A percentile compares a stretch with the other conserved stretches of the same genome.
Evolutionary conservation across 1,284 basidiomycete genomes (phyloP).

Genomic region (Rhodotorula glutinis): DNA sequence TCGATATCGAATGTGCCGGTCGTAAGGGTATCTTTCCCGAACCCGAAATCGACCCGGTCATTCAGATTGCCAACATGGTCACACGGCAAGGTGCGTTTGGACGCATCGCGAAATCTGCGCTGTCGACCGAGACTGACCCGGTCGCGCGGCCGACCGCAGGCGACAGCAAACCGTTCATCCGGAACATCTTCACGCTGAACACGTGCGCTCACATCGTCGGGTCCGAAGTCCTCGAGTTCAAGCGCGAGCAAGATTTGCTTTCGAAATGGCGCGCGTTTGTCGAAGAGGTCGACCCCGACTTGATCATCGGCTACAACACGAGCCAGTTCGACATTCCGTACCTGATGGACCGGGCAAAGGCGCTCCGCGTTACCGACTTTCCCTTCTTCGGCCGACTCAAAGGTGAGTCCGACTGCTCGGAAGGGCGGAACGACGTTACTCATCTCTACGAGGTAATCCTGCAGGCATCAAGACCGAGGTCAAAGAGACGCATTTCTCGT

Average conservation of each 20-base stretch:
- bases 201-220: slow-evolving; percentile 89
- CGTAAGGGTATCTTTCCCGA: slow-evolving; percentile 94
- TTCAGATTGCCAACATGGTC: slow-evolving; percentile 97
- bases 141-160: slow-evolving; percentile 54
- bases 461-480: slow-evolving; percentile 69
- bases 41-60: slow-evolving; percentile 79
- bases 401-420: slow-evolving; percentile 53
- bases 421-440: too few relatives aligned
- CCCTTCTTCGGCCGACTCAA: slow-evolving; percentile 72
- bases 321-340: slow-evolving; percentile 91
- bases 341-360: slow-evolving; percentile 80
- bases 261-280: slow-evolving; percentile 80
- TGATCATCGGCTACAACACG: slow-evolving; percentile 92
- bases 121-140: background rate
- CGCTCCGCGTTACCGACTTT: slow-evolving; percentile 68
- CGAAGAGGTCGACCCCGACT: slow-evolving; percentile 80
- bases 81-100: slow-evolving; percentile 83
- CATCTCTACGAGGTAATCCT: too few relatives aligned
- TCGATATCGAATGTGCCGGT: slow-evolving; percentile 96
- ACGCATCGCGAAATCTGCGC: background rate
- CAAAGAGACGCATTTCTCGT: slow-evolving; percentile 91
- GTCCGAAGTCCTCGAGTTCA: slow-evolving; percentile 83
- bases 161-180: slow-evolving; percentile 83
- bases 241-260: slow-evolving; percentile 70
- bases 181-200: slow-evolving; percentile 93